Base-by-base conservation (phyloP, 345 rosid species). In the Erucastrum elatum region DNA sequence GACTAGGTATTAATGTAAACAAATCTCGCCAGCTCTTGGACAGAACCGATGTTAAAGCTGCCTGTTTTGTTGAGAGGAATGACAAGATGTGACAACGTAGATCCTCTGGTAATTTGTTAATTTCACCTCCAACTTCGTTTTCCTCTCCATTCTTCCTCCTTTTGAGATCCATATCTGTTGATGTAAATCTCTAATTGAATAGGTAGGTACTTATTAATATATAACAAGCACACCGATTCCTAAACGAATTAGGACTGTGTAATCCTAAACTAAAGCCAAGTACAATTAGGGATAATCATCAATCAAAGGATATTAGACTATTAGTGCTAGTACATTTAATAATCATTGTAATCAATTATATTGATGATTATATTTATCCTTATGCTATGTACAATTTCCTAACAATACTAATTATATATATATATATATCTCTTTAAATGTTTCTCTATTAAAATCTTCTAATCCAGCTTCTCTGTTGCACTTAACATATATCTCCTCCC, bases 1-100 rank as follows among this genome's bases (percentile, higher is more conserved):
- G 62, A 21, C 5, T 56, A 56, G 62, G 12, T 56, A 56, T 3
- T 25, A 21, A 8, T 56, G 13, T 17, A 56, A 56, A 21, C 62
- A 56, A 56, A 56, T 8, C 62, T 56, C 30, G 29, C 62, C 62
- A 56, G 26, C 29, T 56, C 9, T 60, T 72, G 29, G 75, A 72
- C 67, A 60, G 29, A 72, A 60, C 75, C 25, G 68, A 72, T 26
- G 68, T 72, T 0, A 15, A 1, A 61, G 67, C 75, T 13, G 66
- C 75, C 2, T 71, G 58, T 26, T 39, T 35, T 39, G 66, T 71
- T 25, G 66, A 1, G 33, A 71, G 75, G 67, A 71, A 60, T 60
- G 66, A 60, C 66, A 71, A 5, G 39, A 71, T 71, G 66, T 39
- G 75, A 8, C 27, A 25, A 4, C 41, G 56, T 37, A 71, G 15